Conservation (phyloP, 2,329 filamentous ascomycete genomes). For the Colletotrichum sansevieriae region DNA sequence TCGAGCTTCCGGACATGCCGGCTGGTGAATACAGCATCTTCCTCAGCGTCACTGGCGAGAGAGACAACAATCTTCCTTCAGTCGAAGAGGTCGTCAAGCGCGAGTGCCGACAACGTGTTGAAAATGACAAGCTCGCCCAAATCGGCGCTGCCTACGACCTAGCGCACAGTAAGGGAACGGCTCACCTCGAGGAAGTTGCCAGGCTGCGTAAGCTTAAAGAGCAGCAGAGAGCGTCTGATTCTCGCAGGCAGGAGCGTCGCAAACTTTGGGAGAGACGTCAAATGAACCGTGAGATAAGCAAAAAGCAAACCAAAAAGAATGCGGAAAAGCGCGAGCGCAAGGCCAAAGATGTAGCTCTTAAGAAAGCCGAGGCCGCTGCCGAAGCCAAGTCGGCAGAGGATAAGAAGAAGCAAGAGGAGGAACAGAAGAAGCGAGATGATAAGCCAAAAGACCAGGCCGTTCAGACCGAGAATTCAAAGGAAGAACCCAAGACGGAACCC, state of each 20-base stretch:
- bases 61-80: slow-evolving; percentile 57
- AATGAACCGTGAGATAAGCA: slow-evolving; percentile 57
- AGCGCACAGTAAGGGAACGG: slow-evolving; percentile 69
- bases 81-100: slow-evolving; percentile 69
- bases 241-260: slow-evolving; percentile 59
- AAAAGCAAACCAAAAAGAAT: slow-evolving; percentile 57
- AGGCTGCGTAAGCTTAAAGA: slow-evolving; percentile 64
- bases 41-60: slow-evolving; percentile 66
- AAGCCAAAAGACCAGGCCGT: slow-evolving; percentile 27
- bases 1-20: slow-evolving; percentile 68
- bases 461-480: slow-evolving; percentile 34
- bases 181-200: slow-evolving; percentile 63
- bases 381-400: slow-evolving; percentile 45
- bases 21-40: slow-evolving; percentile 70
- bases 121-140: slow-evolving; percentile 71
- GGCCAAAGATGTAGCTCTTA: slow-evolving; percentile 17
- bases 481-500: slow-evolving; percentile 22
- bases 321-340: slow-evolving; percentile 50
- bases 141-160: slow-evolving; percentile 71
- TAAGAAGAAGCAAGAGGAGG: slow-evolving; percentile 34
- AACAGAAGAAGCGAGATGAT: slow-evolving; percentile 44
- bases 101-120: slow-evolving; percentile 60
- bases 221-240: slow-evolving; percentile 62
- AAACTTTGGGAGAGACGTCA: slow-evolving; percentile 64
- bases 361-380: slow-evolving; percentile 39